Base-by-base conservation (phyloP, 495 filamentous ascomycete species). In the Penicillium longicatenatum region DNA sequence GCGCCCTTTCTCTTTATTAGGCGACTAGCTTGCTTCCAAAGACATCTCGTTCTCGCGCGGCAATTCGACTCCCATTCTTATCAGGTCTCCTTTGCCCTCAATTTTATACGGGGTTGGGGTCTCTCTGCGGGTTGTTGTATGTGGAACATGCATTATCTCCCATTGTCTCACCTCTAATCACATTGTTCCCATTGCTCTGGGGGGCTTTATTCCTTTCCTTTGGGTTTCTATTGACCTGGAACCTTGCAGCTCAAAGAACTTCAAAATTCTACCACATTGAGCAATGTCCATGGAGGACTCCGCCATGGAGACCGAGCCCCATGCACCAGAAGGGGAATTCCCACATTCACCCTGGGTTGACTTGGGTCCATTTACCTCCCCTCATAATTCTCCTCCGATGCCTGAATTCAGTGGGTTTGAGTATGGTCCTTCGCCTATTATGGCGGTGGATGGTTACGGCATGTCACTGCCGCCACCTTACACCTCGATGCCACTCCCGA, bases 401-500 rank as follows among this genome's bases (percentile, higher is more conserved):
- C 75, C 66, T 3, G 72, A 79, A 50, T 80, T 74, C 62, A 74
- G 69, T 50, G 75, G 72, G 0, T 78, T 78, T 48, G 66, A 68
- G 49, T 80, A 76, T 62, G 68, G 70, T 31, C 60, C 60, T 39
- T 58, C 70, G 10, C 58, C 66, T 17, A 63, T 75, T 26, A 68
- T 80, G 66, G 66, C 73, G 4, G 54, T 78, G 58, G 75, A 79
- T 58, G 53, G 72, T 1, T 80, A 79, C 56, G 70, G 68, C 62
- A 75, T 80, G 62, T 71, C 74, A 22, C 73, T 79, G 61, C 76
- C 77, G 49, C 77, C 77, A 41, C 76, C 75, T 19, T 80, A 80
- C 59, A 64, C 72, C 30, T 74, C 75, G 12, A 79, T 87, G 49
- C 82, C 86, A 67, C 76, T 89, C 56, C 83, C 88, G 49, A 78